Conservation (phyloP, 116 monocot genomes). For the Cymodocea nodosa region DNA sequence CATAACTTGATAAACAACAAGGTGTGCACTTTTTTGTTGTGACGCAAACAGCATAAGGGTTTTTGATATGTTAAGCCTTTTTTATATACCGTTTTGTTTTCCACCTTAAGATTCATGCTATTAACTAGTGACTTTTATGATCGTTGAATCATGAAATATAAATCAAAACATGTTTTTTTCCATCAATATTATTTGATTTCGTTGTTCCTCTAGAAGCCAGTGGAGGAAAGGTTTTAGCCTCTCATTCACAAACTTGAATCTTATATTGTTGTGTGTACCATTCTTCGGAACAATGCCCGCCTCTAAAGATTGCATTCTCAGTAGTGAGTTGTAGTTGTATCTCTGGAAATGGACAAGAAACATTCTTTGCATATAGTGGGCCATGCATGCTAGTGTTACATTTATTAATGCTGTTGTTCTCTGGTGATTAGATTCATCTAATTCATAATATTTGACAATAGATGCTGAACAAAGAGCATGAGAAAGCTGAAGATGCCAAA, state of each 20-base stretch:
- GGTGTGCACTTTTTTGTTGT: slow-evolving; percentile 6
- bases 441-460: slow-evolving; percentile 2
- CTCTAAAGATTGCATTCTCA: too few species aligned
- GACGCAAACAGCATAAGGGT: background rate
- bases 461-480: slow-evolving; percentile 75
- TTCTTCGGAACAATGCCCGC: background rate
- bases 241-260: too few species aligned
- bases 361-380: too few species aligned
- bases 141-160: background rate
- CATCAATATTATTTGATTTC: too few species aligned
- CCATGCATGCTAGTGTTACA: background rate
- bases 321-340: too few species aligned
- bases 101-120: background rate
- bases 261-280: background rate
- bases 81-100: background rate
- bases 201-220: too few species aligned
- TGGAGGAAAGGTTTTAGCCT: too few species aligned
- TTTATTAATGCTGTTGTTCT: background rate
- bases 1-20: slow-evolving; percentile 99
- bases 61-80: background rate
- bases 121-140: background rate
- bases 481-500: slow-evolving; percentile 51
- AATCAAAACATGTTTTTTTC: too few species aligned
- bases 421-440: background rate
- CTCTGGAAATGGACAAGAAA: too few species aligned